phyloP scores from a whole-genome alignment of 306 rosid genomes.

The Trichosanthes cucumerina region DNA sequence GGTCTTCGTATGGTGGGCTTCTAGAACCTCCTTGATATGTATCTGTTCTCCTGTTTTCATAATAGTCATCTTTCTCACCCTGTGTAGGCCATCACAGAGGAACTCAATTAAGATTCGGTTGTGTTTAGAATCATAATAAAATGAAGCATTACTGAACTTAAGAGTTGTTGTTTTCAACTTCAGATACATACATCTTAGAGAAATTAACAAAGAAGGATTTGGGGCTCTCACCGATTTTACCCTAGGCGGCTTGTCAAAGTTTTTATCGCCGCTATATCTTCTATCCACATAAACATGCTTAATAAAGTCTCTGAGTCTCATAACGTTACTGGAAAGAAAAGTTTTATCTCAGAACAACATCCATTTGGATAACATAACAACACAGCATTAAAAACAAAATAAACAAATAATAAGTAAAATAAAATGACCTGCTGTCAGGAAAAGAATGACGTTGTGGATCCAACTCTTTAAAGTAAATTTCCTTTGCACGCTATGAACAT shows the following conservation, averaged over 20 bases:
- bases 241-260: constrained; percentile 63
- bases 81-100: constrained; percentile 23
- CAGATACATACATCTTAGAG: not conserved
- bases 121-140: not conserved
- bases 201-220: not conserved
- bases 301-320: constrained; percentile 83
- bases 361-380: constrained; percentile 1
- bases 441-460: constrained; percentile 71
- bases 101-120: not conserved
- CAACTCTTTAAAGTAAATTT: constrained; percentile 81
- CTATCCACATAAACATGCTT: constrained; percentile 92
- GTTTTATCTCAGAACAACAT: constrained; percentile 29
- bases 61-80: constrained; percentile 73
- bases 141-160: not conserved
- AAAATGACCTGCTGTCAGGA: constrained; percentile 66
- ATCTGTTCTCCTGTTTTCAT: constrained; percentile 52
- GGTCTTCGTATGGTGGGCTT: constrained; percentile 80
- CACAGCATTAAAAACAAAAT: constrained; percentile 1
- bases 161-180: not conserved
- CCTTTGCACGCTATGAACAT: constrained; percentile 61
- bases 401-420: not conserved
- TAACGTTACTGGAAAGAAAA: constrained; percentile 62
- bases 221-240: constrained; percentile 33
- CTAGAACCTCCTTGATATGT: constrained; percentile 66
- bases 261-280: constrained; percentile 64